phyloP scores from a whole-genome alignment of 2,329 filamentous ascomycete genomes.

The Annulohypoxylon truncatum region DNA sequence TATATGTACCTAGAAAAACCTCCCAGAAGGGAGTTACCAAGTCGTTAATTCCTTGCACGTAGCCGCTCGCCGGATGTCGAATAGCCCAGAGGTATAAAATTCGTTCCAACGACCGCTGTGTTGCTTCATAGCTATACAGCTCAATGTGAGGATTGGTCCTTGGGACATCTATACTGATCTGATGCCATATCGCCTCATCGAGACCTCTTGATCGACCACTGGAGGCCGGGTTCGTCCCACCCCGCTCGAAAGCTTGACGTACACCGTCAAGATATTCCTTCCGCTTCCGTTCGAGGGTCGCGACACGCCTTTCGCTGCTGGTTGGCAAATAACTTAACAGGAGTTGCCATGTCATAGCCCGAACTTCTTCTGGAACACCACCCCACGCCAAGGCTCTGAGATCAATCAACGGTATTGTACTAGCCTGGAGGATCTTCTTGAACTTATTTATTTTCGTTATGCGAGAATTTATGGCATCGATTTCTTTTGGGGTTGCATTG shows the following conservation, averaged over 20 bases:
- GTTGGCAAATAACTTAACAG: conserved; percentile 94
- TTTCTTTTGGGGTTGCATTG: conserved; percentile 83
- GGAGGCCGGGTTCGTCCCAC: conserved; percentile 60
- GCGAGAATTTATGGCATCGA: conserved; percentile 85
- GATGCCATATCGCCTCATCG: conserved; percentile 98
- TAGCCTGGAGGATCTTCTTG: conserved; percentile 93
- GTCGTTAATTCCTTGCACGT: conserved; percentile 99
- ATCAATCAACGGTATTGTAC: conserved; percentile 86
- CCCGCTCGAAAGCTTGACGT: conserved; percentile 74
- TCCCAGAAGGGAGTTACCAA: conserved; percentile 98
- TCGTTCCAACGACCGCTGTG: conserved; percentile 90
- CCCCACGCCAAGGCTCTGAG: conserved; percentile 91
- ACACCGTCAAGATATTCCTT: conserved; percentile 98
- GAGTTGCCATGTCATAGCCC: conserved; percentile 99
- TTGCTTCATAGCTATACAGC: conserved; percentile 94
- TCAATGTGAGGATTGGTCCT: conserved; percentile 96
- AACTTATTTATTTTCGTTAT: conserved; percentile 98
- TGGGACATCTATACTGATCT: conserved; percentile 98
- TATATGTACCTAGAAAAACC: conserved; percentile 93
- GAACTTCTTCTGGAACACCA: conserved; percentile 92
- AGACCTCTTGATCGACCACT: conserved; percentile 71
- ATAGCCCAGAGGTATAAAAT: conserved; percentile 99
- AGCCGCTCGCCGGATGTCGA: conserved; percentile 94
- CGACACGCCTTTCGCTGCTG: conserved; percentile 92
- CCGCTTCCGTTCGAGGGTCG: conserved; percentile 90